Conservation (phyloP, 371 early-diverging fungal genomes). For the Syncephalastrum racemosum region DNA sequence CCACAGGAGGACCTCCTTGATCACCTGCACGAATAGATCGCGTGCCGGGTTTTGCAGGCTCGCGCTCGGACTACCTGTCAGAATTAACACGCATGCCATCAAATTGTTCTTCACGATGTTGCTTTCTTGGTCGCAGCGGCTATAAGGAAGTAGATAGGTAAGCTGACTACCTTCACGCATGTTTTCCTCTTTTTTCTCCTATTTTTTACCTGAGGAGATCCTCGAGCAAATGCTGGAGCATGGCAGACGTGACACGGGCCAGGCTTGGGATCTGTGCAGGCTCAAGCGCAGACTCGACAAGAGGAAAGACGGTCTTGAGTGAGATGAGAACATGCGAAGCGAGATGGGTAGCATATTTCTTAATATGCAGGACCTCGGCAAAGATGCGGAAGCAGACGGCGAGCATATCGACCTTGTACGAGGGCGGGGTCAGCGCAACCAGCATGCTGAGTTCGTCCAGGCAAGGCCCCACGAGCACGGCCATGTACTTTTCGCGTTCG, state of each 20-base stretch:
- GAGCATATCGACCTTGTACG: conserved; percentile 43
- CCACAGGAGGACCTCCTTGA: conserved; percentile 26
- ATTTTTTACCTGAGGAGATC: conserved; percentile 23
- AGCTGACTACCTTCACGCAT: neutral
- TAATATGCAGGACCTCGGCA: conserved; percentile 33
- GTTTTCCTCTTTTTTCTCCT: too few species aligned
- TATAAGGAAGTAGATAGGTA: neutral
- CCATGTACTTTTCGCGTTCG: conserved; percentile 18
- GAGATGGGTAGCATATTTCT: conserved; percentile 27
- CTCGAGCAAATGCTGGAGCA: conserved; percentile 33
- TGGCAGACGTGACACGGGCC: conserved; percentile 33
- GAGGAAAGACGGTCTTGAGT: conserved; percentile 38
- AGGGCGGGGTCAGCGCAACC: conserved; percentile 38
- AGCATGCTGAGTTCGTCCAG: conserved; percentile 47
- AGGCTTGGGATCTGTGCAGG: conserved; percentile 23
- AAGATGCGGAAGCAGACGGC: conserved; percentile 47
- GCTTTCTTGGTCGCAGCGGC: neutral
- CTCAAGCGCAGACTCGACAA: conserved; percentile 29
- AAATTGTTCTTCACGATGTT: conserved; percentile 36
- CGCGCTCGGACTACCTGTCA: conserved; percentile 46
- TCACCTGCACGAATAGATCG: conserved; percentile 20
- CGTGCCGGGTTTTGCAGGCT: conserved; percentile 24
- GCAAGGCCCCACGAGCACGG: conserved; percentile 29
- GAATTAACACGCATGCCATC: conserved; percentile 38
- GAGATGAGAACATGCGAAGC: conserved; percentile 46